Percentiles rank a stretch among this genome's conserved stretches.
Evolutionary conservation across 176 grass and related monocot genomes (phyloP).

Genomic region (Eragrostis curvula): DNA sequence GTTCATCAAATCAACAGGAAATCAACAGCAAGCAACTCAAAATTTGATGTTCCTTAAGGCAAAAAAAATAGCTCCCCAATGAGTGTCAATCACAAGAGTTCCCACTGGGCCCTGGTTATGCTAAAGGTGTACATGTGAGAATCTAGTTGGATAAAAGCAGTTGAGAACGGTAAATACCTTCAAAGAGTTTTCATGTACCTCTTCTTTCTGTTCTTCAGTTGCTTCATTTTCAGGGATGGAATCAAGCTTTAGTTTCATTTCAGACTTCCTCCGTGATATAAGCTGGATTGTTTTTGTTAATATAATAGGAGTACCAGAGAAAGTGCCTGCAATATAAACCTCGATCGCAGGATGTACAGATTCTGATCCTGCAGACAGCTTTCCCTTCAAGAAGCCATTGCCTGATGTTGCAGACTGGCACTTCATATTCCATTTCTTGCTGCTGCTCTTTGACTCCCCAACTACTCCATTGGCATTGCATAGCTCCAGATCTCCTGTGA

Average conservation of each 20-base stretch:
- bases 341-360: slow-evolving; percentile 66
- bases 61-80: slow-evolving; percentile 5
- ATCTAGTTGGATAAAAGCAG: not conserved
- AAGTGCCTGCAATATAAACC: slow-evolving; percentile 86
- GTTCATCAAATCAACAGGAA: not conserved
- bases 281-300: slow-evolving; percentile 79
- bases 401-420: slow-evolving; percentile 55
- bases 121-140: slow-evolving; percentile 18
- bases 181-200: slow-evolving; percentile 42
- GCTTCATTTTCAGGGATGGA: slow-evolving; percentile 82
- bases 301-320: slow-evolving; percentile 82
- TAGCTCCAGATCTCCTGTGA: slow-evolving; percentile 75
- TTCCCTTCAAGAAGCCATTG: slow-evolving; percentile 69
- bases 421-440: slow-evolving; percentile 87
- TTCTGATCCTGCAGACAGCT: slow-evolving; percentile 48
- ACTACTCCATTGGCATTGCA: slow-evolving; percentile 60
- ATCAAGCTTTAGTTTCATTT: slow-evolving; percentile 69
- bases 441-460: slow-evolving; percentile 51
- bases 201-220: slow-evolving; percentile 67
- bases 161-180: slow-evolving; percentile 56
- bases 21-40: not conserved
- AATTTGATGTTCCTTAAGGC: not conserved
- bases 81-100: slow-evolving; percentile 2
- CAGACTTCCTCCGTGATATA: slow-evolving; percentile 73
- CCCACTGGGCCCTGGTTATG: not conserved